phyloP scores from a whole-genome alignment of 106 monocot species.

The Dendrobium catenatum region DNA sequence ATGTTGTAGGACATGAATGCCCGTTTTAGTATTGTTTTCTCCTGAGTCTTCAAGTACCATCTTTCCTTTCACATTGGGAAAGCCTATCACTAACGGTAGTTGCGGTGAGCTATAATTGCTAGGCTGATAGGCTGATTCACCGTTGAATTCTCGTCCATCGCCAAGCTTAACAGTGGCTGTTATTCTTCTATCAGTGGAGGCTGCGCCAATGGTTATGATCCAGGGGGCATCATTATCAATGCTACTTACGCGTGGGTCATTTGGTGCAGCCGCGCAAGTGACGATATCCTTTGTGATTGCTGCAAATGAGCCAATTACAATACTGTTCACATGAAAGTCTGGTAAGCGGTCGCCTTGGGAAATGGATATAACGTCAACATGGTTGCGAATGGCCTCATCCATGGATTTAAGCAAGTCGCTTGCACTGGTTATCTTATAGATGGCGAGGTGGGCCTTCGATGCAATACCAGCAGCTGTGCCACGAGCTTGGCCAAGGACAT shows the following conservation, averaged over 20 bases:
- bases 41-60: neutral
- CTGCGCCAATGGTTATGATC: conserved; percentile 13
- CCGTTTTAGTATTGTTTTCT: neutral
- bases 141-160: conserved; percentile 18
- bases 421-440: neutral
- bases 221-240: conserved; percentile 21
- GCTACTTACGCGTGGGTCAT: neutral
- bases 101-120: neutral
- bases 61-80: neutral
- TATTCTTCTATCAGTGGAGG: conserved; percentile 13
- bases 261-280: neutral
- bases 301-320: conserved; percentile 9
- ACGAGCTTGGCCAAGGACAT: neutral
- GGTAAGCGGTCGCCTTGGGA: neutral
- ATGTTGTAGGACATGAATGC: neutral
- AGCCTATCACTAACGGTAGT: neutral
- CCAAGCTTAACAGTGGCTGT: conserved; percentile 14
- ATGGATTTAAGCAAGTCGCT: conserved; percentile 10
- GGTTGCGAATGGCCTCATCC: conserved; percentile 20
- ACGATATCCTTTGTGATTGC: conserved; percentile 1
- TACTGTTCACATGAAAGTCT: neutral
- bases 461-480: conserved; percentile 29
- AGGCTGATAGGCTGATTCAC: conserved; percentile 23
- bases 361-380: conserved; percentile 15
- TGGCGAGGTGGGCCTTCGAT: conserved; percentile 25